Conservation (phyloP, 192 early-diverging fungal species). For the Mortierella claussenii region DNA sequence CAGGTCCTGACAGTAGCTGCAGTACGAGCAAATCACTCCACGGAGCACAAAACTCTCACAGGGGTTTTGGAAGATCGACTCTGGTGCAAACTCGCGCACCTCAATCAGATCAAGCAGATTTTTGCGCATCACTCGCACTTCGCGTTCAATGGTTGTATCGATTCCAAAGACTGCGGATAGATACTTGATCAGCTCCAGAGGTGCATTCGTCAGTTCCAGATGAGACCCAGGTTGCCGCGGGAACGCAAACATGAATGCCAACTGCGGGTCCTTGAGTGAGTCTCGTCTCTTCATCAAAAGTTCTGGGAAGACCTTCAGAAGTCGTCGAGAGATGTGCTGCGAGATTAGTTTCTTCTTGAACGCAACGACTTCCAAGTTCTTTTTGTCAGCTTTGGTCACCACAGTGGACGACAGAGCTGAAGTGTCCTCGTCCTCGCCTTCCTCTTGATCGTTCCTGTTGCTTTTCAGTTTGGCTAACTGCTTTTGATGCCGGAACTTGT, state of each 20-base stretch:
- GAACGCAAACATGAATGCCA: conserved; percentile 64
- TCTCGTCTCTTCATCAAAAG: conserved; percentile 58
- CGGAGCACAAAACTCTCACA: conserved; percentile 81
- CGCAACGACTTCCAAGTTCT: conserved; percentile 40
- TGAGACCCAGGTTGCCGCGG: conserved; percentile 81
- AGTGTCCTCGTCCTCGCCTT: conserved; percentile 8
- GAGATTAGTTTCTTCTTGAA: conserved; percentile 64
- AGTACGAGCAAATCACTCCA: conserved; percentile 89
- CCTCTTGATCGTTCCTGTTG: conserved; percentile 11
- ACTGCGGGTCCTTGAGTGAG: conserved; percentile 53
- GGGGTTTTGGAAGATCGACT: conserved; percentile 85
- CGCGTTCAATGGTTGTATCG: conserved; percentile 73
- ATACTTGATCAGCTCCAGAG: conserved; percentile 87
- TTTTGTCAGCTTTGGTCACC: conserved; percentile 27
- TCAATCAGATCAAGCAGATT: conserved; percentile 79
- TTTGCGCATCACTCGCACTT: conserved; percentile 85
- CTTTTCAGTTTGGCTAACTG: conserved; percentile 11
- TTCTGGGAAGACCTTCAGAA: conserved; percentile 70
- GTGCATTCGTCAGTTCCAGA: conserved; percentile 71
- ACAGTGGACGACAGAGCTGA: conserved; percentile 5
- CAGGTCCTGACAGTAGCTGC: conserved; percentile 86
- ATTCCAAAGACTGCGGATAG: conserved; percentile 82
- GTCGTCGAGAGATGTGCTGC: conserved; percentile 69
- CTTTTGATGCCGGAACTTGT: conserved; percentile 59
- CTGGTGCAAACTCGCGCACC: conserved; percentile 83